phyloP scores from a whole-genome alignment of 305 asterid genomes.

The Rubia peregrina region DNA sequence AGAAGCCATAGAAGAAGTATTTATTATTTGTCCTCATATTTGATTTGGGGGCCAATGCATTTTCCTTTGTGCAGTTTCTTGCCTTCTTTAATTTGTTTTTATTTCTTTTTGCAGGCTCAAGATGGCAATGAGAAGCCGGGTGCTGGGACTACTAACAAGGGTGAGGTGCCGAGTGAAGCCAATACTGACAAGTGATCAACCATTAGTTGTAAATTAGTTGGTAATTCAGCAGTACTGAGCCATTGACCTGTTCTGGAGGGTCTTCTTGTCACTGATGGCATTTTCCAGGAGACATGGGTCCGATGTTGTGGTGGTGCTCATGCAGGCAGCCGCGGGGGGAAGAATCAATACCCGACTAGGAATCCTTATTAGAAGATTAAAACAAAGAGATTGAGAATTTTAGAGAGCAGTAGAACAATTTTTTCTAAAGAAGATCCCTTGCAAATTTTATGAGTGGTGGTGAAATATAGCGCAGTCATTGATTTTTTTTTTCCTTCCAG shows the following conservation, averaged over 20 bases:
- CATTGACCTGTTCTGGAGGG: conserved; percentile 46
- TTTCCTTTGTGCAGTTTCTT: background rate
- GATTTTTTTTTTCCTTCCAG: no score
- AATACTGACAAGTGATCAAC: background rate
- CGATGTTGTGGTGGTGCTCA: no score
- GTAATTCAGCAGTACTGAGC: conserved; percentile 25
- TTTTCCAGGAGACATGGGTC: no score
- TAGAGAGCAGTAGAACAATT: no score
- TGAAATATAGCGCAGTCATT: background rate
- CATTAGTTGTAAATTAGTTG: background rate
- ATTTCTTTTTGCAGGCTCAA: conserved; percentile 1
- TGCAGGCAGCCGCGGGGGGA: no score
- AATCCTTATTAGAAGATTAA: no score
- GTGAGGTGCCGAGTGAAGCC: background rate
- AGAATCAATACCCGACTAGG: no score
- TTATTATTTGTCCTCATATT: background rate
- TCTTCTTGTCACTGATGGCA: no score
- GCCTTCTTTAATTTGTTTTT: background rate
- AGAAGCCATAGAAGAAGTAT: background rate
- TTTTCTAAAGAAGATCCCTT: no score
- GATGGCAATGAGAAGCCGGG: background rate
- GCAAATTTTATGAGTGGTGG: background rate
- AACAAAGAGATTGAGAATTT: no score
- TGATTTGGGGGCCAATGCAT: background rate
- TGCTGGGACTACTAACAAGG: conserved; percentile 1